phyloP scores from a whole-genome alignment of 1,284 basidiomycete species.

The Marasmius fiardii region DNA sequence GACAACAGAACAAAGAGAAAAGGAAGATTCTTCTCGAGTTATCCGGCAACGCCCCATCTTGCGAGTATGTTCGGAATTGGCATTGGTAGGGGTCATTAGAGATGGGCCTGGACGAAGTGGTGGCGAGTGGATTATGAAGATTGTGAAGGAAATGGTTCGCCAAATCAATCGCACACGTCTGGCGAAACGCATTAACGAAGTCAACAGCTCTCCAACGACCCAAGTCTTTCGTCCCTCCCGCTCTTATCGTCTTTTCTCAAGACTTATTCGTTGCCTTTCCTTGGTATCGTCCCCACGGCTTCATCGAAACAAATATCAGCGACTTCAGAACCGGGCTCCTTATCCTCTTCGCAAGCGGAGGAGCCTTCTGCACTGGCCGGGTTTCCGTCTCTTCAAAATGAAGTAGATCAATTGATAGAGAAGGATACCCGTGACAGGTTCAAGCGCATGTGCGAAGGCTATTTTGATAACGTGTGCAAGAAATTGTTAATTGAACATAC shows the following conservation, averaged over 20 bases:
- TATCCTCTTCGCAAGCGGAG: slow-evolving; percentile 40
- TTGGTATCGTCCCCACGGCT: slow-evolving; percentile 62
- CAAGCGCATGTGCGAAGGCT: slow-evolving; percentile 89
- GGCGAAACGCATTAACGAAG: slow-evolving; percentile 5
- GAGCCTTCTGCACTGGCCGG: slow-evolving; percentile 28
- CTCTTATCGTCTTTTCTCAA: slow-evolving; percentile 85
- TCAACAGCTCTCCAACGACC: slow-evolving; percentile 80
- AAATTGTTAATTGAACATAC: slow-evolving; percentile 90
- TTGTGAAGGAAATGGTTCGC: slow-evolving; percentile 77
- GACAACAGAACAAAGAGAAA: slow-evolving; percentile 83
- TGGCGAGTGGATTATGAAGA: slow-evolving; percentile 85
- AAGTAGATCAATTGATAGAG: slow-evolving; percentile 76
- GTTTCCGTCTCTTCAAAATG: slow-evolving; percentile 42
- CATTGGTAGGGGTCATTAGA: slow-evolving; percentile 78
- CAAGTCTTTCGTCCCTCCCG: slow-evolving; percentile 80
- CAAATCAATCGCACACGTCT: slow-evolving; percentile 3
- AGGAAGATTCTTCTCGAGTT: slow-evolving; percentile 84
- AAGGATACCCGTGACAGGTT: slow-evolving; percentile 85
- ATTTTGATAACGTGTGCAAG: slow-evolving; percentile 90
- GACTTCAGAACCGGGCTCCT: slow-evolving; percentile 49
- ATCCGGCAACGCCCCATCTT: slow-evolving; percentile 82
- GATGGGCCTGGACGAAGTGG: slow-evolving; percentile 67
- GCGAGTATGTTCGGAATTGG: slow-evolving; percentile 87
- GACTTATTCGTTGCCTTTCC: slow-evolving; percentile 75
- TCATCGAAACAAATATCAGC: slow-evolving; percentile 54